phyloP scores from a whole-genome alignment of 1,284 basidiomycete genomes.

The Sporisorium iseilematis-ciliati region DNA sequence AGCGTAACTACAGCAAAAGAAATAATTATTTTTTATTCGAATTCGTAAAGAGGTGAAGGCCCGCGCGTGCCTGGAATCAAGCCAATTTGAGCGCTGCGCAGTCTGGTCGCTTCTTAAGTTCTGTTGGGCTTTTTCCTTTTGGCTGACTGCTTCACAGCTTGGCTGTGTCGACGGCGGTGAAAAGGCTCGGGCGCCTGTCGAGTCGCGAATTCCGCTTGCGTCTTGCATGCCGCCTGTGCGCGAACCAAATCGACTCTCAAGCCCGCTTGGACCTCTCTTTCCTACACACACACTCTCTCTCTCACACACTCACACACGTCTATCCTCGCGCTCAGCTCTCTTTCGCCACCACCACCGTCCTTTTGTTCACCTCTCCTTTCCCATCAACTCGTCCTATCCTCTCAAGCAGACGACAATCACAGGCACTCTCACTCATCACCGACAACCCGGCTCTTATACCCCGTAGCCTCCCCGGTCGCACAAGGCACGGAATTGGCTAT shows the following conservation, averaged over 20 bases:
- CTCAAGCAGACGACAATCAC: not conserved
- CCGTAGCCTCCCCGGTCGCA: not conserved
- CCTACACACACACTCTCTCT: conserved; percentile 6
- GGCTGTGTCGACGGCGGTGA: not conserved
- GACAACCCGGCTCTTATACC: not conserved
- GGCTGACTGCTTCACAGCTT: not conserved
- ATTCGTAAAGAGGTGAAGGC: not conserved
- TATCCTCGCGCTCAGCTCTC: not conserved
- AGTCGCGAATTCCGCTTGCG: conserved; percentile 28
- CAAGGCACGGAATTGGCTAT: not conserved
- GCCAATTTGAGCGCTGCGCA: not conserved
- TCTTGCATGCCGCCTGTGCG: conserved; percentile 24
- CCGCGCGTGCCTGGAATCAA: conserved; percentile 4
- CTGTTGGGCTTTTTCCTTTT: not conserved
- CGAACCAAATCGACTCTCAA: conserved; percentile 7
- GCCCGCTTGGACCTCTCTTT: conserved; percentile 2
- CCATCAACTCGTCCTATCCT: not conserved
- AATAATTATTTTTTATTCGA: not conserved
- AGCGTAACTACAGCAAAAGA: not conserved
- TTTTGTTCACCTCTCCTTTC: not conserved
- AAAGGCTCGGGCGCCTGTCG: conserved; percentile 1
- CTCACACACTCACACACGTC: conserved; percentile 4
- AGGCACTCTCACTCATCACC: not conserved
- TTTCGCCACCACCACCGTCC: conserved; percentile 1
- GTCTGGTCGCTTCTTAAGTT: not conserved